phyloP scores from a whole-genome alignment of 108 stramenopile species.

The Pseudonitzschia multiseries region DNA sequence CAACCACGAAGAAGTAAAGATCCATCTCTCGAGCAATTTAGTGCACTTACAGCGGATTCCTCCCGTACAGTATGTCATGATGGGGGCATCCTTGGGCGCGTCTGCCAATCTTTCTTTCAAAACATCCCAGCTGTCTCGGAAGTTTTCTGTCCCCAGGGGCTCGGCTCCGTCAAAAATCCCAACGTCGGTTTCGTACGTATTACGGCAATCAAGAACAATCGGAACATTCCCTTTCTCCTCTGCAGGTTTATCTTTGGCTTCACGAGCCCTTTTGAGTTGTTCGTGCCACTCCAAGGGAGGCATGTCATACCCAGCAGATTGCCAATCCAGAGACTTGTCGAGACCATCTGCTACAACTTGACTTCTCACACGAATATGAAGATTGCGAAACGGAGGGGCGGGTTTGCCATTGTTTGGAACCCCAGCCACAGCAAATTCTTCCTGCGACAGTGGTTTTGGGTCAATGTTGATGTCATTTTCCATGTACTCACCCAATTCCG shows the following conservation, averaged over 20 bases:
- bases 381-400: slow-evolving; percentile 80
- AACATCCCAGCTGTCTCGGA: slow-evolving; percentile 89
- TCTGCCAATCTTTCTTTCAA: slow-evolving; percentile 75
- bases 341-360: slow-evolving; percentile 98
- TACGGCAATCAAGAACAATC: slow-evolving; percentile 82
- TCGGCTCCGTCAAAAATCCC: slow-evolving; percentile 89
- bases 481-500: slow-evolving; percentile 74
- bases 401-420: slow-evolving; percentile 48
- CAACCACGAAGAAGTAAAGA: too few species aligned
- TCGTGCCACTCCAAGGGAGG: slow-evolving; percentile 94
- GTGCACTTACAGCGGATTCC: slow-evolving; percentile 12
- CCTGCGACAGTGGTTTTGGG: slow-evolving; percentile 62
- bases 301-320: slow-evolving; percentile 87
- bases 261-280: slow-evolving; percentile 65
- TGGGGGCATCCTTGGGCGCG: slow-evolving; percentile 84
- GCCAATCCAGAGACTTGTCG: slow-evolving; percentile 82
- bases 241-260: slow-evolving; percentile 6
- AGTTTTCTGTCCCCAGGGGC: slow-evolving; percentile 87
- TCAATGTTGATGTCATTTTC: slow-evolving; percentile 91
- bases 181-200: slow-evolving; percentile 91
- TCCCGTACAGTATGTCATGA: slow-evolving; percentile 97
- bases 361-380: slow-evolving; percentile 85
- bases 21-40: too few species aligned
- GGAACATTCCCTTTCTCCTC: slow-evolving; percentile 32
- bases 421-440: slow-evolving; percentile 64